Conservation (phyloP, 345 rosid genomes). For the Isatis tinctoria region DNA sequence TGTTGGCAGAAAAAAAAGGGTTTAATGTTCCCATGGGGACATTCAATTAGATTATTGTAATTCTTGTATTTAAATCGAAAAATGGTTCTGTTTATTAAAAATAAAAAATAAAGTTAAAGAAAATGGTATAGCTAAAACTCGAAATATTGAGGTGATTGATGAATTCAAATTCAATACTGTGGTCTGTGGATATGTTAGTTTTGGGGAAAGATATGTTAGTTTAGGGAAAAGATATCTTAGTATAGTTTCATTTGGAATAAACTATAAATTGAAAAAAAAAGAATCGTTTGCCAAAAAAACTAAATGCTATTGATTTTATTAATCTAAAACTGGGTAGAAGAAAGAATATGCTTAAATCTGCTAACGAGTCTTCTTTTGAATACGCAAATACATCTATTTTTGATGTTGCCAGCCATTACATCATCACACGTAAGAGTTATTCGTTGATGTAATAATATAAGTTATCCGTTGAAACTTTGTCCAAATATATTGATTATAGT, state of each 20-base stretch:
- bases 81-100: no score
- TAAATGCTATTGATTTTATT: background rate
- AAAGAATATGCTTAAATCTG: constrained; percentile 3
- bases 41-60: no score
- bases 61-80: no score
- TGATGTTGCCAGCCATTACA: background rate
- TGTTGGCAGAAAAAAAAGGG: no score
- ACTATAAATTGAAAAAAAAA: background rate
- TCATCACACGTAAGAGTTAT: background rate
- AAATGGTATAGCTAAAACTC: no score
- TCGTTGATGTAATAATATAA: background rate
- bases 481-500: background rate
- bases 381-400: background rate
- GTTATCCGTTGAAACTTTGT: background rate
- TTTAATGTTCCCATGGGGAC: no score
- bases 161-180: no score
- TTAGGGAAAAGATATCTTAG: no score
- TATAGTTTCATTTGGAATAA: background rate
- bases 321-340: background rate
- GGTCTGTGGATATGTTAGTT: no score
- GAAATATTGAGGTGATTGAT: no score
- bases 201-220: no score
- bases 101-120: no score
- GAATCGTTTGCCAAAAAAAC: background rate
- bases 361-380: background rate